phyloP scores from a whole-genome alignment of 805 yeast genomes.

The Pichia insulana region DNA sequence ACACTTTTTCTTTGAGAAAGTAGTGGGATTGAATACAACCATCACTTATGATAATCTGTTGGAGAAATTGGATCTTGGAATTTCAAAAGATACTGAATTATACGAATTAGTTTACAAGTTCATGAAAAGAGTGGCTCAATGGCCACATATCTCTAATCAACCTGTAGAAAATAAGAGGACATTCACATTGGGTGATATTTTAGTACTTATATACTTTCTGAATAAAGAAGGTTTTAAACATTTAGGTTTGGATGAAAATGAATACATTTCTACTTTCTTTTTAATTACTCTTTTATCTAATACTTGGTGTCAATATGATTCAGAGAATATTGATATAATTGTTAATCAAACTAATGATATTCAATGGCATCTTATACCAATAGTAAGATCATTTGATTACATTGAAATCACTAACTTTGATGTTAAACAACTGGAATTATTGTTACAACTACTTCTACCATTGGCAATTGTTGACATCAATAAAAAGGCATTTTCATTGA shows the following conservation, averaged over 20 bases:
- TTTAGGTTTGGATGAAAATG: constrained; percentile 1
- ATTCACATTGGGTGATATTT: constrained; percentile 6
- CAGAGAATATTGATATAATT: constrained; percentile 18
- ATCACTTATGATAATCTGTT: neutral
- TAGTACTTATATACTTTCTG: constrained; percentile 3
- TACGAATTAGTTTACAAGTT: constrained; percentile 4
- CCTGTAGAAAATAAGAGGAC: neutral
- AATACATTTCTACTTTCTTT: neutral
- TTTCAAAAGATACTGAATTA: constrained; percentile 14
- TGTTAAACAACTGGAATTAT: neutral
- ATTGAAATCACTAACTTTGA: constrained; percentile 1
- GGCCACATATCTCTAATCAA: constrained; percentile 8
- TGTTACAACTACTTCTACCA: constrained; percentile 7
- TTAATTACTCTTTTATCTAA: neutral
- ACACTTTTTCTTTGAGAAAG: constrained; percentile 1
- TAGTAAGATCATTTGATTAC: constrained; percentile 34
- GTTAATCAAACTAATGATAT: constrained; percentile 14
- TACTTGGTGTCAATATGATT: neutral
- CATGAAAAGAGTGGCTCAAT: constrained; percentile 5
- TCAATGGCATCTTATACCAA: constrained; percentile 27
- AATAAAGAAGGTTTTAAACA: constrained; percentile 2
- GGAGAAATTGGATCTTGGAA: neutral
- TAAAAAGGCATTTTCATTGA: constrained; percentile 3
- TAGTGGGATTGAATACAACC: neutral
- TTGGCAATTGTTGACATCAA: constrained; percentile 1